Conservation (phyloP, 202 grass and related monocot genomes). For the Thinopyrum obtusiflorum region DNA sequence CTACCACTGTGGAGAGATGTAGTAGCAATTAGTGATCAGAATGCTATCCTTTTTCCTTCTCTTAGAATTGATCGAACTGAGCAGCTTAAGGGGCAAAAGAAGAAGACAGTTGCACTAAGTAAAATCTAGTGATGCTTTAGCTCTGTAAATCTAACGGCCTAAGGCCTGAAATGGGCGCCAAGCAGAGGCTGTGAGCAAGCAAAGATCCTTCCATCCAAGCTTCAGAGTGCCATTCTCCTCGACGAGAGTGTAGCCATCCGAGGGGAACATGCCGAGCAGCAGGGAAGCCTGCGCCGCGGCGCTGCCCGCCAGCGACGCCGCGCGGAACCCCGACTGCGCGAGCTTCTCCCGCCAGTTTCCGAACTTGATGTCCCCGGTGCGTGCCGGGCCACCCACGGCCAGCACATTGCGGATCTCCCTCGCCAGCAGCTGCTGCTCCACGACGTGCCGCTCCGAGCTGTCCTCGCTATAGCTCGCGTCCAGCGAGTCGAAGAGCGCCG, state of each 20-base stretch:
- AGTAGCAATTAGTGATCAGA: slow-evolving; percentile 40
- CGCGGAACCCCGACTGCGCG: slow-evolving; percentile 56
- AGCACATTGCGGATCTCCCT: slow-evolving; percentile 89
- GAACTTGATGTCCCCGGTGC: slow-evolving; percentile 77
- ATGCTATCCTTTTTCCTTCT: slow-evolving; percentile 15
- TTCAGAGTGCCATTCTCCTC: slow-evolving; percentile 91
- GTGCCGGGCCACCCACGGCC: slow-evolving; percentile 66
- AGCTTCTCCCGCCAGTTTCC: slow-evolving; percentile 78
- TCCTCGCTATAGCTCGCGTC: slow-evolving; percentile 82
- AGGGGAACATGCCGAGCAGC: slow-evolving; percentile 95
- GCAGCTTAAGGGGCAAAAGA: slow-evolving; percentile 28
- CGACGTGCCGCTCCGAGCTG: slow-evolving; percentile 68
- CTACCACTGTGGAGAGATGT: slow-evolving; percentile 25
- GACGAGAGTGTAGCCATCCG: slow-evolving; percentile 85
- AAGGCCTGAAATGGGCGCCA: slow-evolving; percentile 71
- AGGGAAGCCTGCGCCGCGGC: slow-evolving; percentile 76
- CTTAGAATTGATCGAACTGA: slow-evolving; percentile 6
- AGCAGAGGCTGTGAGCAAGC: slow-evolving; percentile 82
- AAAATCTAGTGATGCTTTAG: background rate
- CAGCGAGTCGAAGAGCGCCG: slow-evolving; percentile 93
- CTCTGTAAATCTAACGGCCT: slow-evolving; percentile 15
- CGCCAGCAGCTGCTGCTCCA: slow-evolving; percentile 87
- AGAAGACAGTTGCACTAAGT: slow-evolving; percentile 10
- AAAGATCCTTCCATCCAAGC: slow-evolving; percentile 97
- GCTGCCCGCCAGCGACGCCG: slow-evolving; percentile 64